These are phyloP conservation scores for Hevea brasiliensis DNA, from an alignment of 345 rosid genomes.

Conservation along the genomic window DNA sequence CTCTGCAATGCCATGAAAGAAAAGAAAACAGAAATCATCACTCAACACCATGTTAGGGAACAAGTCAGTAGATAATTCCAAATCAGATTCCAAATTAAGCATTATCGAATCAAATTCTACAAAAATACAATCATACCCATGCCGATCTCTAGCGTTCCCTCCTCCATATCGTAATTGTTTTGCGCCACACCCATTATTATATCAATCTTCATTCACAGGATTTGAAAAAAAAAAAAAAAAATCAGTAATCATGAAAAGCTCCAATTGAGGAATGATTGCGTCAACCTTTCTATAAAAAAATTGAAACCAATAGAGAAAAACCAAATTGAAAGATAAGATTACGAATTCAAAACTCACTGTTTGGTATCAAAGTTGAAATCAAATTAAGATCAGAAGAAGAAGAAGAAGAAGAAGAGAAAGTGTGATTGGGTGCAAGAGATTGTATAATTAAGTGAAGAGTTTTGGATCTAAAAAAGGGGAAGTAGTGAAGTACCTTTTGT, in stretches of 20 bases:
- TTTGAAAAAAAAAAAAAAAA: neutral
- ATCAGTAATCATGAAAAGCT: neutral
- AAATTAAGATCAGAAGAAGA: neutral
- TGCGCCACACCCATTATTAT: constrained; percentile 62
- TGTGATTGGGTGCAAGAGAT: neutral
- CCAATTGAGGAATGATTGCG: neutral
- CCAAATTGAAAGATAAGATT: neutral
- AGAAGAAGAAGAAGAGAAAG: neutral
- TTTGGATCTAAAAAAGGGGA: constrained; percentile 12
- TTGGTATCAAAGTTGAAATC: neutral
- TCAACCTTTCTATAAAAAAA: neutral
- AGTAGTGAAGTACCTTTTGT: neutral
- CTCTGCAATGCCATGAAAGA: constrained; percentile 44
- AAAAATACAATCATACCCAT: constrained; percentile 53
- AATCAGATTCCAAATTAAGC: neutral
- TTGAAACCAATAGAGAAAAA: neutral
- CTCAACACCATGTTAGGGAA: constrained; percentile 12
- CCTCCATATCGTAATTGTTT: constrained; percentile 61
- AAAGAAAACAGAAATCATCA: neutral
- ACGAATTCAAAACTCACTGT: neutral
- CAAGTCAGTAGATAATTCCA: neutral
- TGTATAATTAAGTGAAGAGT: neutral
- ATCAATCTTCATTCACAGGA: constrained; percentile 8
- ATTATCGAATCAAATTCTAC: neutral
- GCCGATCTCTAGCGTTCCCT: constrained; percentile 76